phyloP scores from a whole-genome alignment of 2,329 filamentous ascomycete genomes.

The Akanthomyces uredinophilus region DNA sequence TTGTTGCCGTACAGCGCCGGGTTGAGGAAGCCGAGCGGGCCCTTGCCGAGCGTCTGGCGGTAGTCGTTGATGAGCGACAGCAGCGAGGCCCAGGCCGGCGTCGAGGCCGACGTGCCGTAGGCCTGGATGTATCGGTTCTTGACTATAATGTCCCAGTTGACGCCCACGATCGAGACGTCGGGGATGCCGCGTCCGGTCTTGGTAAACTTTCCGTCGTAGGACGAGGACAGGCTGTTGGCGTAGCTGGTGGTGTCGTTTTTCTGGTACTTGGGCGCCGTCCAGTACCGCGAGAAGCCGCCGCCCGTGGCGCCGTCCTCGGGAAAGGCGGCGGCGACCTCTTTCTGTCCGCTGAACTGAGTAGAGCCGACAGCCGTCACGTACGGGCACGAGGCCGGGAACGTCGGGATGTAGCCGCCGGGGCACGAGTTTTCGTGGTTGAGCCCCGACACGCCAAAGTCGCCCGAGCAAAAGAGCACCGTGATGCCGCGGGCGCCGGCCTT shows the following conservation, averaged over 20 bases:
- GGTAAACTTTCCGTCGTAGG: conserved; percentile 36
- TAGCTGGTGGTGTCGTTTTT: conserved; percentile 33
- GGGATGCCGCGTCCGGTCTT: conserved; percentile 38
- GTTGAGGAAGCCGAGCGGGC: conserved; percentile 7
- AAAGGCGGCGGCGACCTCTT: conserved; percentile 41
- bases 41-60: conserved; percentile 1
- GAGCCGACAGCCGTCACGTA: conserved; percentile 47
- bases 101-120: conserved; percentile 1
- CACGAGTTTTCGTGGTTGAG: conserved; percentile 17
- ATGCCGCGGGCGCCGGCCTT: conserved; percentile 49
- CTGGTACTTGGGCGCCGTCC: conserved; percentile 44
- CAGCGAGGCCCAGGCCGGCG: background rate
- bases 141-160: background rate
- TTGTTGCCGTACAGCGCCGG: conserved; percentile 1
- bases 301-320: conserved; percentile 40
- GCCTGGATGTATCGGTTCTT: background rate
- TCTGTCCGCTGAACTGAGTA: conserved; percentile 38
- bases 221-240: conserved; percentile 29
- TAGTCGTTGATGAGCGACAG: conserved; percentile 7
- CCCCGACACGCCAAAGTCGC: conserved; percentile 18
- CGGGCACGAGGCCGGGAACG: conserved; percentile 38
- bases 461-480: conserved; percentile 41
- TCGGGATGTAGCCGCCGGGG: conserved; percentile 28
- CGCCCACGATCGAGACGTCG: conserved; percentile 30
- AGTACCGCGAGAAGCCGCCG: conserved; percentile 46